A percentile compares a stretch with the other conserved stretches of the same genome.
Conservation (phyloP, 208 protist species). For the Angomonas desouzai region DNA sequence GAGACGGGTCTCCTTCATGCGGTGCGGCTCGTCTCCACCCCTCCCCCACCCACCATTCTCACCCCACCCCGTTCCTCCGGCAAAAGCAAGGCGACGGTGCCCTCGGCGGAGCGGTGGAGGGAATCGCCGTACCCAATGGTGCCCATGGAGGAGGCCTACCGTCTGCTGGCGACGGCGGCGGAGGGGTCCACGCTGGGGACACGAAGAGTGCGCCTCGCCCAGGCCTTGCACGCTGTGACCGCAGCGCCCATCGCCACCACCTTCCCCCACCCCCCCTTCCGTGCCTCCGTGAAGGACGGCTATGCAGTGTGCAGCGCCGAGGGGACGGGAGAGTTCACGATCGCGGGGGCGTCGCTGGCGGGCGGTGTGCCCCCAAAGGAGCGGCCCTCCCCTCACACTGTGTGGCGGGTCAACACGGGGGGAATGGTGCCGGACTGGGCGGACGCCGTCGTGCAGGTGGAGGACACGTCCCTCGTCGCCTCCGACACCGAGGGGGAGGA, state of each 20-base stretch:
- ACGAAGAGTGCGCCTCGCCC: background rate
- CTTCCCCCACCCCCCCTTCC: constrained; percentile 6
- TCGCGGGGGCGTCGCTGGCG: background rate
- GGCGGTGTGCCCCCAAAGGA: background rate
- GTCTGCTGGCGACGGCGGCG: background rate
- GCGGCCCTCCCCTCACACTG: background rate
- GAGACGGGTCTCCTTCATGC: constrained; percentile 1
- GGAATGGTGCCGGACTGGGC: constrained; percentile 5
- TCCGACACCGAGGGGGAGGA: background rate
- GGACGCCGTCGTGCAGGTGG: constrained; percentile 1
- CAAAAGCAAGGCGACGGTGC: background rate
- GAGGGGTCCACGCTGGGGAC: background rate
- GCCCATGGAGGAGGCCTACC: constrained; percentile 3
- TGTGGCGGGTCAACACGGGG: constrained; percentile 5
- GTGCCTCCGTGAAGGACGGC: constrained; percentile 3
- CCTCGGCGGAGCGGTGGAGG: background rate
- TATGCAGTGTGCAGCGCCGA: constrained; percentile 1
- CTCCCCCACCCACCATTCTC: background rate
- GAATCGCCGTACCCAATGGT: constrained; percentile 2
- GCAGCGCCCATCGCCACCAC: background rate
- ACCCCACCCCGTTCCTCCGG: background rate
- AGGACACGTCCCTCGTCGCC: background rate
- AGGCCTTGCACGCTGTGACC: background rate
- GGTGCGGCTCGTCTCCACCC: background rate
- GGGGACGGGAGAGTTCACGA: background rate